Conservation (phyloP, 345 rosid genomes). For the Brassica carinata region DNA sequence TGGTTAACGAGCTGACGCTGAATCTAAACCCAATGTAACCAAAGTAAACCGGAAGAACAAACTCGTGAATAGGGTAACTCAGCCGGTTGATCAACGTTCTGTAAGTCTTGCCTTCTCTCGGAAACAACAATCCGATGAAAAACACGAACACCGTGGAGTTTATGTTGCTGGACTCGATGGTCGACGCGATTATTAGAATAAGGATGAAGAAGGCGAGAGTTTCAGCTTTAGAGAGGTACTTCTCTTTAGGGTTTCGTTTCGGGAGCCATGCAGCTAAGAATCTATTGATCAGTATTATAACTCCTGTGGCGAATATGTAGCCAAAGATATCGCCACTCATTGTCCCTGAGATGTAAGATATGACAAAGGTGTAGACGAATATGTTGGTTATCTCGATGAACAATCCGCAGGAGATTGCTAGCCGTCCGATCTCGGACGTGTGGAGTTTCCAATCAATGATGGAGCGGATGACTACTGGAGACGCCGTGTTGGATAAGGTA, state of each 20-base stretch:
- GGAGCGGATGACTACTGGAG: conserved; percentile 67
- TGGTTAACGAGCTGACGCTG: conserved; percentile 28
- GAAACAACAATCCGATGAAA: conserved; percentile 69
- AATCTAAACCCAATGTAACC: conserved; percentile 82
- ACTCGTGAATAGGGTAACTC: conserved; percentile 66
- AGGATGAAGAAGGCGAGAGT: conserved; percentile 50
- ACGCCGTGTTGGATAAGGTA: conserved; percentile 62
- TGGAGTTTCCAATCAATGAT: conserved; percentile 68
- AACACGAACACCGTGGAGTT: conserved; percentile 56
- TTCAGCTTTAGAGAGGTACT: conserved; percentile 63
- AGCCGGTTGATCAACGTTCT: conserved; percentile 68
- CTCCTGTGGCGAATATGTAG: conserved; percentile 38
- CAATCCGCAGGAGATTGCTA: conserved; percentile 58
- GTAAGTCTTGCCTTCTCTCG: conserved; percentile 75
- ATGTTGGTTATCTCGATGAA: conserved; percentile 62
- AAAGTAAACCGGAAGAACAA: conserved; percentile 78
- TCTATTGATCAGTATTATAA: conserved; percentile 45
- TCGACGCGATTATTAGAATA: conserved; percentile 40
- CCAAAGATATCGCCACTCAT: conserved; percentile 38
- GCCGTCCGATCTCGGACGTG: conserved; percentile 67
- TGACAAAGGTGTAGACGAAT: conserved; percentile 30
- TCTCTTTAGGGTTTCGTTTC: conserved; percentile 55
- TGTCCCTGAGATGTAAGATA: conserved; percentile 26
- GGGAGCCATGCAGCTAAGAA: conserved; percentile 63
- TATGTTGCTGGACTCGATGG: conserved; percentile 47